Percentiles rank a stretch among this genome's conserved stretches.
These are phyloP conservation scores for Diaporthe caulivora DNA, from an alignment of 2,329 filamentous ascomycete species.

Conservation along the genomic window DNA sequence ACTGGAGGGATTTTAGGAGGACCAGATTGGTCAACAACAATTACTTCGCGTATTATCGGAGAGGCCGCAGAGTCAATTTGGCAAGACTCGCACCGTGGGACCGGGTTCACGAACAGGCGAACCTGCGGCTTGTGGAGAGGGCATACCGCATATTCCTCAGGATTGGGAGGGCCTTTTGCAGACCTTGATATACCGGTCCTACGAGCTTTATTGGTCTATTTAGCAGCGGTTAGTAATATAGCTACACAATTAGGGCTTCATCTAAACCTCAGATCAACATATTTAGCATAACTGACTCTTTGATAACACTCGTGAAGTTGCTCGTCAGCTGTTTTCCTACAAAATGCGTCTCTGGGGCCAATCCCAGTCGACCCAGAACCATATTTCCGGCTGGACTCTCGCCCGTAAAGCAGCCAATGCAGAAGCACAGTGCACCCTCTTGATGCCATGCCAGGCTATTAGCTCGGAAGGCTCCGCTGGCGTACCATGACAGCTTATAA, in stretches of 20 bases:
- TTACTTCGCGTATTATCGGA: constrained; percentile 3
- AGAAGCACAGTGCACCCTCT: not conserved
- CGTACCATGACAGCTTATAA: too few relatives aligned
- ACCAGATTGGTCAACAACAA: constrained; percentile 5
- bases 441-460: not conserved
- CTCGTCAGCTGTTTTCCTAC: not conserved
- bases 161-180: not conserved
- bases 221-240: not conserved
- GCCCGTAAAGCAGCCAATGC: not conserved
- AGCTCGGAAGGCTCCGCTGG: not conserved
- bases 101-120: not conserved
- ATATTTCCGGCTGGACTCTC: not conserved
- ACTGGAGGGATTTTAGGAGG: not conserved
- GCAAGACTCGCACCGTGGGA: not conserved
- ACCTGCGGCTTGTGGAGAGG: not conserved
- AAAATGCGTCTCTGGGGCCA: not conserved
- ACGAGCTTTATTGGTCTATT: too few relatives aligned
- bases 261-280: not conserved
- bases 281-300: not conserved
- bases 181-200: constrained; percentile 7
- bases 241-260: not conserved
- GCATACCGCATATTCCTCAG: not conserved
- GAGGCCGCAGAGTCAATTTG: not conserved
- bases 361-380: not conserved
- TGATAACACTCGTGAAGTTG: not conserved